These are phyloP conservation scores for Pseudotsuga menziesii DNA, from an alignment of 75 land plant species.

Conservation along the genomic window DNA sequence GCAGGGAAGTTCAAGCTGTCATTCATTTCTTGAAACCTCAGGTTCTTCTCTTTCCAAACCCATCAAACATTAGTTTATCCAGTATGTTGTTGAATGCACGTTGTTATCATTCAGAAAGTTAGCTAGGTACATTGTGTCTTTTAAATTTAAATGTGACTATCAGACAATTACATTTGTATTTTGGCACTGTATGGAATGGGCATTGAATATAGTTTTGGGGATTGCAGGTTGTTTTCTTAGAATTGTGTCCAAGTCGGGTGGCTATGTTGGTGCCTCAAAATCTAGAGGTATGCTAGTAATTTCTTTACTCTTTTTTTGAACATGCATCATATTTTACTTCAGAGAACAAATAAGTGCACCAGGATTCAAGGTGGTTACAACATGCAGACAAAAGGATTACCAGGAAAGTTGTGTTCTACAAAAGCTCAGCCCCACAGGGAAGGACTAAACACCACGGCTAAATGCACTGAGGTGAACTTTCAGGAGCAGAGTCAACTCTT, in stretches of 20 bases:
- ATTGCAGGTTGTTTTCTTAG: slow-evolving; percentile 82
- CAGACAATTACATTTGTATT: background rate
- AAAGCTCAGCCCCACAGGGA: too few relatives aligned
- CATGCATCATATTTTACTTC: too few relatives aligned
- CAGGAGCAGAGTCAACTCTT: too few relatives aligned
- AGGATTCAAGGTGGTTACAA: too few relatives aligned
- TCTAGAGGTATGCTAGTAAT: slow-evolving; percentile 34
- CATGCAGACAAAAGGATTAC: too few relatives aligned
- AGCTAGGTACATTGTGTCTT: slow-evolving; percentile 13
- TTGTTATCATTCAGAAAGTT: slow-evolving; percentile 18
- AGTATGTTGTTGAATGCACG: slow-evolving; percentile 16
- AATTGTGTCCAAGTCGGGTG: slow-evolving; percentile 74
- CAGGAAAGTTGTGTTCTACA: too few relatives aligned
- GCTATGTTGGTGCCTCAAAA: slow-evolving; percentile 49
- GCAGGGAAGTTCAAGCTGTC: slow-evolving; percentile 79
- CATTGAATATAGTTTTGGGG: slow-evolving; percentile 6
- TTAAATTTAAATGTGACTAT: slow-evolving; percentile 2
- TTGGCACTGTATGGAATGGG: background rate
- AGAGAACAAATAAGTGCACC: too few relatives aligned
- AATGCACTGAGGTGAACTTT: too few relatives aligned
- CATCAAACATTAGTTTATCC: background rate
- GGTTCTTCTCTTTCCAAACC: slow-evolving; percentile 39
- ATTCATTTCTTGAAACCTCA: slow-evolving; percentile 73
- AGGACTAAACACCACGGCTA: too few relatives aligned
- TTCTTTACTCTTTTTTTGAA: slow-evolving; percentile 1